Evolutionary conservation across 352 stramenopile species (phyloP).

Genomic region (Phytophthora aleatoria): DNA sequence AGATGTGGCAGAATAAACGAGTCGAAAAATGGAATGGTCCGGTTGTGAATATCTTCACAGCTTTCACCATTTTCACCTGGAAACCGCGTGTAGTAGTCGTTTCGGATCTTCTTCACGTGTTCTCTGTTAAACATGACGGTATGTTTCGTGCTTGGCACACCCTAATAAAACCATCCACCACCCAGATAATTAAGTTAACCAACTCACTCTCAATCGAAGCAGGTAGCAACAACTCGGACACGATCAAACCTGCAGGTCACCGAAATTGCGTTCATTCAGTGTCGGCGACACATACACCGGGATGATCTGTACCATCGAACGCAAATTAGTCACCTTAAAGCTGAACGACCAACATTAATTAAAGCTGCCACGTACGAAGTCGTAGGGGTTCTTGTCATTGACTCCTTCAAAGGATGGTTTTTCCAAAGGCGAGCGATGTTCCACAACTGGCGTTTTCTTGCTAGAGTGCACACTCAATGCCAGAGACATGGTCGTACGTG

Average conservation of each 20-base stretch:
- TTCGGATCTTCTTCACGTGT: slow-evolving; percentile 77
- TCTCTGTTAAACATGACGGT: slow-evolving; percentile 78
- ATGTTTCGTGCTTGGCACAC: slow-evolving; percentile 75
- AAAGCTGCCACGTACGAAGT: slow-evolving; percentile 58
- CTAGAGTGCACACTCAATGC: slow-evolving; percentile 82
- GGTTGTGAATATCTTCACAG: slow-evolving; percentile 80
- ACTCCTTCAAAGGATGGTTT: slow-evolving; percentile 70
- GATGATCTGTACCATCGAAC: slow-evolving; percentile 50
- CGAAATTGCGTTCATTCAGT: slow-evolving; percentile 87
- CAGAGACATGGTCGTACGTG: slow-evolving; percentile 75
- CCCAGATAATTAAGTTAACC: slow-evolving; percentile 3
- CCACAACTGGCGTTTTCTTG: slow-evolving; percentile 80
- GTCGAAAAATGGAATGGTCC: slow-evolving; percentile 79
- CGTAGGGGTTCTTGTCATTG: slow-evolving; percentile 77
- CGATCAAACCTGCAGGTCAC: slow-evolving; percentile 59
- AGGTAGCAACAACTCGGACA: background rate
- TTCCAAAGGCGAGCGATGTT: slow-evolving; percentile 76
- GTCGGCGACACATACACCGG: slow-evolving; percentile 81
- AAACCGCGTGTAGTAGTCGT: slow-evolving; percentile 83
- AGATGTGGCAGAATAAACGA: slow-evolving; percentile 80
- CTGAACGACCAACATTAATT: slow-evolving; percentile 10
- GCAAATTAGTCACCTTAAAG: slow-evolving; percentile 11
- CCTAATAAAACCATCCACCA: slow-evolving; percentile 25
- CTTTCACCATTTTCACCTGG: slow-evolving; percentile 80
- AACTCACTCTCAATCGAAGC: background rate